Percentiles rank a stretch among this genome's conserved stretches.
These are phyloP conservation scores for Xylariaceae sp. DNA, from an alignment of 2,329 filamentous ascomycete species.

Conservation along the genomic window DNA sequence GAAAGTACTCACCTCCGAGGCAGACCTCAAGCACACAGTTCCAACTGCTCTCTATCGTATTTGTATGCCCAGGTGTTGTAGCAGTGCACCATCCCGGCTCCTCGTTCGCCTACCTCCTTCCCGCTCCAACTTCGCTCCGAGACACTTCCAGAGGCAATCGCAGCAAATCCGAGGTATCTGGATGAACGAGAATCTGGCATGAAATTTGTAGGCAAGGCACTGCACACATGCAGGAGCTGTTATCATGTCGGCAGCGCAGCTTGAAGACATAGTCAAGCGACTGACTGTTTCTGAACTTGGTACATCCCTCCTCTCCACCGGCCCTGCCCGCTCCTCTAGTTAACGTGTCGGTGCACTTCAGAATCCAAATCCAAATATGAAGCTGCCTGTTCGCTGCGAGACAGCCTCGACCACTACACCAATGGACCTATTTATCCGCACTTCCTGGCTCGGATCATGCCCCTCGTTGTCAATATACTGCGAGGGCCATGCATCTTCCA, in stretches of 20 bases:
- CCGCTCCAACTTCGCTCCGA: too few relatives aligned
- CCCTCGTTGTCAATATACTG: constrained; percentile 80
- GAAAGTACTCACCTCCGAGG: too few relatives aligned
- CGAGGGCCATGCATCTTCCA: constrained; percentile 85
- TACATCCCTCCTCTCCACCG: constrained; percentile 35
- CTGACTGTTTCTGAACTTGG: constrained; percentile 51
- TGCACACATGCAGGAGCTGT: constrained; percentile 38
- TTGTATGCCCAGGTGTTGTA: too few relatives aligned
- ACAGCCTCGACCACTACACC: constrained; percentile 85
- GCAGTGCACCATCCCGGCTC: too few relatives aligned
- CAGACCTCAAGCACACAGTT: too few relatives aligned
- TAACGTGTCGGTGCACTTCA: constrained; percentile 40
- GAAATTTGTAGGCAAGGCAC: constrained; percentile 5
- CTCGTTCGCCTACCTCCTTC: too few relatives aligned
- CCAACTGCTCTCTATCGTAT: too few relatives aligned
- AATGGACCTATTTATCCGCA: constrained; percentile 68
- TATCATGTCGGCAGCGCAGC: constrained; percentile 55
- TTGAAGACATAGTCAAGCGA: constrained; percentile 60
- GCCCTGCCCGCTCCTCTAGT: too few relatives aligned
- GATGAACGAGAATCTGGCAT: constrained; percentile 5
- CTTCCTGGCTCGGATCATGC: constrained; percentile 84
- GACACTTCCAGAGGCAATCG: too few relatives aligned
- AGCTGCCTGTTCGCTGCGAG: constrained; percentile 78
- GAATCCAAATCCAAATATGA: constrained; percentile 78
- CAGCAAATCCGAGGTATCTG: too few relatives aligned